Evolutionary conservation across 2,329 filamentous ascomycete species (phyloP), one percentile per base, ranked within the genome.

Genomic region (Thielaviopsis cerberus): DNA sequence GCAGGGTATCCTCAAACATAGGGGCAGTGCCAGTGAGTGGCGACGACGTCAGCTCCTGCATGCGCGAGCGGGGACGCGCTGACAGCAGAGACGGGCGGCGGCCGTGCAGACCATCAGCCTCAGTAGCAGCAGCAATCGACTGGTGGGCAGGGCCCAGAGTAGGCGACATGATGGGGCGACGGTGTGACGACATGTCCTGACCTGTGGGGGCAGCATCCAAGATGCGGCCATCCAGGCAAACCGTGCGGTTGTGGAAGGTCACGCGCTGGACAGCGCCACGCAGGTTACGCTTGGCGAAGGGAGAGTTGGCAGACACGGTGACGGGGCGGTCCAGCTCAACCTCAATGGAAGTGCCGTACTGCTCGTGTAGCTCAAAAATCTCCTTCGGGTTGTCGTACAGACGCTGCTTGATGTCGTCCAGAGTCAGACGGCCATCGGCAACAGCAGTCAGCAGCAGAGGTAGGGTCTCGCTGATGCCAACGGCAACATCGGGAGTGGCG

Each of bases 331-430:
- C 85, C 64, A 89, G 75, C 70, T 89, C 86, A 23, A 87, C 77
- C 72, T 90, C 86, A 37, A 90, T 76, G 4, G 79, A 80, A 41
- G 83, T 82, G 60, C 82, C 82, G n/a, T 77, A 71, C 70, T 90
- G 86, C 64, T 90, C 86, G 63, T 90, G 86, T 55, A 90, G 77
- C 72, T 90, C 85, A 64, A 90, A 90, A 64, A 90, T 89, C 67
- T 79, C 78, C 72, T 85, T 86, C 2, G 86, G 86, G 67, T 88
- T 89, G 66, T 87, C 82, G 67, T 89, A 85, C 53, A 90, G 76
- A 50, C 83, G 80, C 58, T 71, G 67, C 66, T 80, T 83, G 67
- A 90, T 77, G 66, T 90, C 85, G 30, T 89, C 84, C 37, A 89
- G 70, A 3, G 82, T 86, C 64, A 90, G 70, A 65, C 76, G 82